phyloP scores from a whole-genome alignment of 345 rosid species.

The Linum trigynum region DNA sequence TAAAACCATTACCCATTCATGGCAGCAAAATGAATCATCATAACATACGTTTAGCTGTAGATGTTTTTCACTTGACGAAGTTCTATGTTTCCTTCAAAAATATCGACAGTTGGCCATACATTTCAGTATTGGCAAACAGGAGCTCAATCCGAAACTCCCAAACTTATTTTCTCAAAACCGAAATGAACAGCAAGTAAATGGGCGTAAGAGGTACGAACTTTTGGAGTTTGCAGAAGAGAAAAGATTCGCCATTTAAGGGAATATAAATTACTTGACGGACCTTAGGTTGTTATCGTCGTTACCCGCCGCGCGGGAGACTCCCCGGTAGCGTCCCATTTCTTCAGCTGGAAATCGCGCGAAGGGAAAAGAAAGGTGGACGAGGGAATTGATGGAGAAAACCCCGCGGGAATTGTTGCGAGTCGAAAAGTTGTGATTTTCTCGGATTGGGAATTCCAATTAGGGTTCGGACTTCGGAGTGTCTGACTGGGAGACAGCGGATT shows the following conservation, averaged over 20 bases:
- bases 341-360: background rate
- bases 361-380: background rate
- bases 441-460: background rate
- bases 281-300: conserved; percentile 19
- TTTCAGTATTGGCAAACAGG: background rate
- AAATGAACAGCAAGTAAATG: background rate
- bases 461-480: background rate
- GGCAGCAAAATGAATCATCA: background rate
- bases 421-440: no score
- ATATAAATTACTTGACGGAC: background rate
- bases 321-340: conserved; percentile 30
- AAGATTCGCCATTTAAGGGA: background rate
- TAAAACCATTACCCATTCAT: background rate
- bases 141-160: background rate
- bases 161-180: background rate
- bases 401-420: no score
- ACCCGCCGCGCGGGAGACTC: conserved; percentile 13
- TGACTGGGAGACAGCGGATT: background rate
- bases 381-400: no score
- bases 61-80: no score
- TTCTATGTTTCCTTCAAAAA: no score
- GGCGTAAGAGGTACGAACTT: background rate
- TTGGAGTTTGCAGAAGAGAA: no score
- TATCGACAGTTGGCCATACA: background rate
- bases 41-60: background rate